phyloP scores from a whole-genome alignment of 805 yeast species.

The Sugiyamaella mastotermitis region DNA sequence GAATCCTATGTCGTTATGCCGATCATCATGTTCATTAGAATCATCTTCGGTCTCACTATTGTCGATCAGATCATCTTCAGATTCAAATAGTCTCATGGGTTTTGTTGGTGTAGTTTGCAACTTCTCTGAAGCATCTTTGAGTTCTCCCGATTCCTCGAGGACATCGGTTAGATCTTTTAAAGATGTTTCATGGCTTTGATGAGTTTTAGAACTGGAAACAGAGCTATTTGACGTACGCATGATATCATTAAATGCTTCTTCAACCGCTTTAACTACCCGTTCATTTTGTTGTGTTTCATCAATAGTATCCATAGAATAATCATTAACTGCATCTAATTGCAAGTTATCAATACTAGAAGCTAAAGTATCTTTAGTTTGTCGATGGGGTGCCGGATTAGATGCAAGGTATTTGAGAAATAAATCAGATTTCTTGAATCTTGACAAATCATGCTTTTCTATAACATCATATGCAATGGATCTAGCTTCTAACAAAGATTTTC shows the following conservation, averaged over 20 bases:
- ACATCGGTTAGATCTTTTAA: background rate
- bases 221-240: constrained; percentile 15
- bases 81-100: constrained; percentile 12
- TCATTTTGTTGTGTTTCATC: constrained; percentile 15
- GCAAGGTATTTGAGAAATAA: constrained; percentile 49
- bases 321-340: constrained; percentile 24
- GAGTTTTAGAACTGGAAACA: background rate
- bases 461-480: constrained; percentile 49
- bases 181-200: background rate
- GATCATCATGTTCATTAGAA: constrained; percentile 3
- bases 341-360: constrained; percentile 24
- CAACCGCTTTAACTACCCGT: constrained; percentile 52
- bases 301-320: constrained; percentile 19
- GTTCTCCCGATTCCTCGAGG: background rate
- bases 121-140: background rate
- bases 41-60: constrained; percentile 27
- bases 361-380: background rate
- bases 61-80: constrained; percentile 10
- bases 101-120: too few relatives aligned
- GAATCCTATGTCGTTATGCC: constrained; percentile 3
- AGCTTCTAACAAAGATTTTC: constrained; percentile 51
- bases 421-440: constrained; percentile 56
- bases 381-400: constrained; percentile 23
- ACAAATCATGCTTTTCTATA: constrained; percentile 48
- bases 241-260: constrained; percentile 59